phyloP scores from a whole-genome alignment of 305 asterid genomes.

The Fraxinus ornus region DNA sequence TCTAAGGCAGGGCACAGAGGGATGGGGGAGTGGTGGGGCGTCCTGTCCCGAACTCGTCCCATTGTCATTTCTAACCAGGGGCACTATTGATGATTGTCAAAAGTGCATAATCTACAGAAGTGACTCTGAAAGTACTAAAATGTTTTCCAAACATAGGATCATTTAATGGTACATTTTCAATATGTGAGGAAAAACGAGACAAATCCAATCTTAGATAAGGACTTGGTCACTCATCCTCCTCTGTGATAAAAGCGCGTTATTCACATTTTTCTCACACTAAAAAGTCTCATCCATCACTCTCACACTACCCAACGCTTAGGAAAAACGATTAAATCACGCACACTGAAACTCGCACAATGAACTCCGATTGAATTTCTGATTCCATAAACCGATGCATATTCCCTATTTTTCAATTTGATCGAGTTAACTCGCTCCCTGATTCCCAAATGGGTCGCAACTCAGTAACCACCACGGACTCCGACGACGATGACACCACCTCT shows the following conservation, averaged over 20 bases:
- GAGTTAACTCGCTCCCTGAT: not conserved
- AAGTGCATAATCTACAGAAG: too few relatives aligned
- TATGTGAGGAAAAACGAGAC: not conserved
- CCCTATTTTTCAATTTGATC: not conserved
- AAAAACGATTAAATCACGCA: not conserved
- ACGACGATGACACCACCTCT: conserved; percentile 42
- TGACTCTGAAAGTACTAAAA: too few relatives aligned
- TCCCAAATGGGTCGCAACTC: conserved; percentile 46
- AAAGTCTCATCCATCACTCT: not conserved
- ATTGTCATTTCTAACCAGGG: too few relatives aligned
- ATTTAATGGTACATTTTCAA: too few relatives aligned
- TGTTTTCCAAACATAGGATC: too few relatives aligned
- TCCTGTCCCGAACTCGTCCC: too few relatives aligned
- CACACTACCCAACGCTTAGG: not conserved
- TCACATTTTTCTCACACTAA: not conserved
- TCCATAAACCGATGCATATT: not conserved
- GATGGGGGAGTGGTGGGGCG: too few relatives aligned
- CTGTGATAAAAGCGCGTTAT: not conserved
- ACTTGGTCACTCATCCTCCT: not conserved
- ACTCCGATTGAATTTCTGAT: not conserved
- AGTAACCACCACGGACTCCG: conserved; percentile 42
- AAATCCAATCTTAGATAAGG: not conserved
- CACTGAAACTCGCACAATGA: not conserved
- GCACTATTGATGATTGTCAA: too few relatives aligned
- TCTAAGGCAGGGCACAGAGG: too few relatives aligned